Conservation (phyloP, 805 yeast species). For the Osmozyma mogii region DNA sequence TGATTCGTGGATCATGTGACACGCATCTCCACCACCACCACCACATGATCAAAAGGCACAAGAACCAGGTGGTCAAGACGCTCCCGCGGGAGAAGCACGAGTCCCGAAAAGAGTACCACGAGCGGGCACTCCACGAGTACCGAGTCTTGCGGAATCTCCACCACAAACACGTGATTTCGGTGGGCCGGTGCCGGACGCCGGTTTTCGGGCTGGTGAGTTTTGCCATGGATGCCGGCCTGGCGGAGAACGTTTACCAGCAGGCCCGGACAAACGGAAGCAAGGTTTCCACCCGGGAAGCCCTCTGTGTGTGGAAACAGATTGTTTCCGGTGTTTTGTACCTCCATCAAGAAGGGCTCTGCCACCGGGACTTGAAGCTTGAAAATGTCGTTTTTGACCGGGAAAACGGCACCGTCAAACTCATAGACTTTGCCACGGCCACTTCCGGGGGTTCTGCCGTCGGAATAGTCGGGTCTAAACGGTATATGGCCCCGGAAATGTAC, state of each 20-base stretch:
- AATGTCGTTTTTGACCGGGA: conserved; percentile 30
- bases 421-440: conserved; percentile 36
- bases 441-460: conserved; percentile 23
- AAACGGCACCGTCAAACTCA: conserved; percentile 29
- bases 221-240: conserved; percentile 27
- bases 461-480: conserved; percentile 39
- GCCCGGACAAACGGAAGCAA: conserved; percentile 4
- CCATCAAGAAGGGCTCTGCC: conserved; percentile 32
- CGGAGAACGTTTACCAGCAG: conserved; percentile 12
- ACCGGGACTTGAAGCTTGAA: conserved; percentile 44
- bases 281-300: conserved; percentile 7
- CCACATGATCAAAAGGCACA: background rate
- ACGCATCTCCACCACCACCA: too few relatives aligned
- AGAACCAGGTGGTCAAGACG: conserved; percentile 37
- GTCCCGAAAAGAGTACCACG: conserved; percentile 28
- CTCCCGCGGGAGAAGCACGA: conserved; percentile 37
- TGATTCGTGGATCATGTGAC: too few relatives aligned
- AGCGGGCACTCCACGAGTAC: conserved; percentile 32
- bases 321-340: conserved; percentile 29
- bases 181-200: conserved; percentile 21
- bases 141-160: conserved; percentile 17
- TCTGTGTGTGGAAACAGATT: conserved; percentile 36
- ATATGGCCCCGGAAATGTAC: conserved; percentile 43
- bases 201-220: conserved; percentile 16
- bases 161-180: conserved; percentile 30